Evolutionary conservation across 2,329 filamentous ascomycete species (phyloP).

Genomic region (Endothia cerciana): DNA sequence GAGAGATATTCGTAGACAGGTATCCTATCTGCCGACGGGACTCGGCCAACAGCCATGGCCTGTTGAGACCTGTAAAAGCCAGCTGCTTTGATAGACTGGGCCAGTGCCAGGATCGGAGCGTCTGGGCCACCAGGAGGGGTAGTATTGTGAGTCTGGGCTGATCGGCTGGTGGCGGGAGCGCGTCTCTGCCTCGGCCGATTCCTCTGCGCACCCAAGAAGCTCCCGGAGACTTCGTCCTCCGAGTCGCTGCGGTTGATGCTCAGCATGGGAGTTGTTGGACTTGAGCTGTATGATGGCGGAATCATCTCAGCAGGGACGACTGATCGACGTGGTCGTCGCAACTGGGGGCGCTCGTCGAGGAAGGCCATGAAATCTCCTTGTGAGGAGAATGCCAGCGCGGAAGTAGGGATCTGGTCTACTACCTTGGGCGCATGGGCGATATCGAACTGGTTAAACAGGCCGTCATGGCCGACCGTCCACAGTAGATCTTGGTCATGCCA

Average conservation of each 20-base stretch:
- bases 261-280: slow-evolving; percentile 52
- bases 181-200: slow-evolving; percentile 47
- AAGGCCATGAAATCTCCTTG: slow-evolving; percentile 64
- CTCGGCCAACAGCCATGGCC: slow-evolving; percentile 63
- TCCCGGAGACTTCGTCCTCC: slow-evolving; percentile 65
- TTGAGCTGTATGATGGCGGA: slow-evolving; percentile 49
- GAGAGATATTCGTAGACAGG: slow-evolving; percentile 61
- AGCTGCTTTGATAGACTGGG: slow-evolving; percentile 61
- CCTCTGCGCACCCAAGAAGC: slow-evolving; percentile 57
- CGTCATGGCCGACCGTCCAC: slow-evolving; percentile 68
- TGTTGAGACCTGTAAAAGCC: slow-evolving; percentile 63
- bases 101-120: slow-evolving; percentile 54
- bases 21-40: slow-evolving; percentile 53
- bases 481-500: slow-evolving; percentile 69
- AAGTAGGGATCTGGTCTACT: slow-evolving; percentile 65
- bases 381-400: slow-evolving; percentile 63
- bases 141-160: slow-evolving; percentile 52
- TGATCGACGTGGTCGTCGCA: slow-evolving; percentile 43
- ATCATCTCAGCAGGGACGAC: slow-evolving; percentile 39
- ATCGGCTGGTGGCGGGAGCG: slow-evolving; percentile 48
- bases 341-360: slow-evolving; percentile 59
- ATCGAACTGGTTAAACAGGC: slow-evolving; percentile 67
- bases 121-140: slow-evolving; percentile 55
- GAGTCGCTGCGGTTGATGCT: slow-evolving; percentile 66
- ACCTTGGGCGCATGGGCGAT: slow-evolving; percentile 66